Evolutionary conservation across 768 basidiomycete genomes (phyloP), one percentile per base, ranked within the genome.

Genomic region (Termitomyces sp.): DNA sequence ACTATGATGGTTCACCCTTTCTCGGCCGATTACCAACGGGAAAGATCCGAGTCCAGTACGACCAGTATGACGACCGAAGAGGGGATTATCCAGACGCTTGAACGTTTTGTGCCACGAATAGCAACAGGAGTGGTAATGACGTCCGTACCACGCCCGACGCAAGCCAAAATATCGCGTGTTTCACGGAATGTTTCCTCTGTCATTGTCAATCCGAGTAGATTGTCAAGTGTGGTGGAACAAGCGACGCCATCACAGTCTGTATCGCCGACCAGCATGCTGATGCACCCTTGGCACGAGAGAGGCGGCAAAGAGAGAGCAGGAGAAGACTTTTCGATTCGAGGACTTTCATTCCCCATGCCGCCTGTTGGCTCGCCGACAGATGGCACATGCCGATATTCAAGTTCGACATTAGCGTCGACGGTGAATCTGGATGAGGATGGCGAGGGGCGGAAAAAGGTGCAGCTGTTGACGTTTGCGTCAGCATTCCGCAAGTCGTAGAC

Each of bases 261-360:
- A 18, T 50, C 56, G 3, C 58, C 61, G 1, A 59, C 55, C 4
- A 63, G 59, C 20, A 42, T 63, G 0, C 46, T 58, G n/a, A 58
- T 63, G 59, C 59, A 60, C 39, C 56, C 59, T 5, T 63, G 62
- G 62, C 59, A 63, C 6, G 59, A 58, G n/a, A 58, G 37, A 51
- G 27, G 27, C 5, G n/a, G 31, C 6, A 43, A 42, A 12, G 50
- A 50, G 10, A 53, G 26, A 24, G 22, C 29, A 10, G 42, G 39
- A 12, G 48, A 57, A 7, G 46, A 36, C 26, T 14, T 37, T 4
- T 60, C 49, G 8, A 50, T 46, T 39, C 53, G 46, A 18, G 59
- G 59, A 26, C 54, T 57, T 36, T 29, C 52, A 6, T 57, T 63
- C 22, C 59, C 62, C 34, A n/a, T 44, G 26, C 62, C 62, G 26